Percentiles rank a stretch among this genome's conserved stretches.
phyloP scores from a whole-genome alignment of 495 filamentous ascomycete genomes.

The Aspergillus coremiiformis region DNA sequence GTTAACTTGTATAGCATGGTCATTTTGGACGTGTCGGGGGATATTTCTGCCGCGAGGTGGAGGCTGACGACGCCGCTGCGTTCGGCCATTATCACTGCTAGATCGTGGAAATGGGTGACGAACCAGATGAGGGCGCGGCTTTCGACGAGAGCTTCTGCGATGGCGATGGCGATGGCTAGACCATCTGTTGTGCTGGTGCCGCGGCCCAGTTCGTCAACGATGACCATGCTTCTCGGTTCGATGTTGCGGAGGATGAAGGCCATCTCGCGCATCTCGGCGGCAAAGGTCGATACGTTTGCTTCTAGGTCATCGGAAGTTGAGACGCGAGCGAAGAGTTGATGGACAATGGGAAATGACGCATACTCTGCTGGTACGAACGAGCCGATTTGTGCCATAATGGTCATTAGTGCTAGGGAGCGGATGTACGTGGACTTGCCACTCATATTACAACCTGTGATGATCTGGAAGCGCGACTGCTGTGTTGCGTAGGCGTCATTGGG shows the following conservation, averaged over 20 bases:
- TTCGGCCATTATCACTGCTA: conserved; percentile 68
- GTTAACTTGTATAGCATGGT: conserved; percentile 80
- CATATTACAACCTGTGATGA: conserved; percentile 98
- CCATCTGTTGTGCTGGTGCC: conserved; percentile 89
- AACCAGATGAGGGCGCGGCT: conserved; percentile 79
- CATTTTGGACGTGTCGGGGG: conserved; percentile 46
- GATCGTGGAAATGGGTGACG: conserved; percentile 82
- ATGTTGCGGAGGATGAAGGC: conserved; percentile 82
- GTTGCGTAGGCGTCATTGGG: conserved; percentile 87
- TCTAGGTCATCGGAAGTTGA: conserved; percentile 84
- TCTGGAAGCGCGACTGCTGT: conserved; percentile 71
- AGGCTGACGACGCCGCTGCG: conserved; percentile 70
- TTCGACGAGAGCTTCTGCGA: conserved; percentile 78
- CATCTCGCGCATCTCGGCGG: conserved; percentile 91
- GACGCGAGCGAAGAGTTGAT: conserved; percentile 79
- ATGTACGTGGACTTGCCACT: conserved; percentile 98
- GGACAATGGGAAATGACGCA: conserved; percentile 71
- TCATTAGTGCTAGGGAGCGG: conserved; percentile 72
- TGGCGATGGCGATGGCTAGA: conserved; percentile 77
- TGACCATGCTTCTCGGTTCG: conserved; percentile 64
- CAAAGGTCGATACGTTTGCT: conserved; percentile 88
- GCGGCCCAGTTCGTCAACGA: conserved; percentile 89
- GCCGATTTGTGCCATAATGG: conserved; percentile 89
- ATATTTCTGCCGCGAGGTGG: conserved; percentile 68
- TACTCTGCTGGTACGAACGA: conserved; percentile 83